These are phyloP conservation scores for Elsinoe fawcettii DNA, from an alignment of 2,329 filamentous ascomycete genomes.

Conservation along the genomic window DNA sequence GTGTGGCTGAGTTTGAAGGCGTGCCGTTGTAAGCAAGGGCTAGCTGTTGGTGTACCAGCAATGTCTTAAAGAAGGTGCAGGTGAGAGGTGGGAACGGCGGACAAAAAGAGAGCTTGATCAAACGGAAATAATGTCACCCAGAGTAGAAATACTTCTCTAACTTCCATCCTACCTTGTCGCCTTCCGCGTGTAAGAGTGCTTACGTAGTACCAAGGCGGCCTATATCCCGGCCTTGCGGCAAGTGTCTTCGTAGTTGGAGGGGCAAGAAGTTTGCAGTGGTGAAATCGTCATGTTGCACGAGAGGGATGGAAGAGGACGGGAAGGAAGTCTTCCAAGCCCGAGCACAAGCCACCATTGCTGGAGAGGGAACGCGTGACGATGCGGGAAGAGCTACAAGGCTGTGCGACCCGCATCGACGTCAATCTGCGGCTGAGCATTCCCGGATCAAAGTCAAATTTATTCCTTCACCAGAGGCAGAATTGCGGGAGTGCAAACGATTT, in stretches of 20 bases:
- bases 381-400: constrained; percentile 8
- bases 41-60: constrained; percentile 10
- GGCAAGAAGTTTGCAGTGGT: too few relatives aligned
- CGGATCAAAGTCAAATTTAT: neutral
- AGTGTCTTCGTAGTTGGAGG: too few relatives aligned
- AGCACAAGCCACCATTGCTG: neutral
- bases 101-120: neutral
- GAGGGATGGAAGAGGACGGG: neutral
- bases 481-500: neutral
- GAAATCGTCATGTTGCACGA: neutral
- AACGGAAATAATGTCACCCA: neutral
- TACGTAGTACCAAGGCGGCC: neutral
- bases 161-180: neutral
- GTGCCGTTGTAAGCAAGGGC: constrained; percentile 8
- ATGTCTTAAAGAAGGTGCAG: constrained; percentile 8
- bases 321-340: neutral
- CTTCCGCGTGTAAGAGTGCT: neutral
- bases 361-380: neutral
- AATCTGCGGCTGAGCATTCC: neutral
- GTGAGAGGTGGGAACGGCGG: too few relatives aligned
- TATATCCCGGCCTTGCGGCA: neutral
- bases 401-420: neutral
- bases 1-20: constrained; percentile 8
- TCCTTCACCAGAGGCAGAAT: neutral
- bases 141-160: too few relatives aligned